Conservation (phyloP, 2,329 filamentous ascomycete species). For the Fusarium lyarnte region DNA sequence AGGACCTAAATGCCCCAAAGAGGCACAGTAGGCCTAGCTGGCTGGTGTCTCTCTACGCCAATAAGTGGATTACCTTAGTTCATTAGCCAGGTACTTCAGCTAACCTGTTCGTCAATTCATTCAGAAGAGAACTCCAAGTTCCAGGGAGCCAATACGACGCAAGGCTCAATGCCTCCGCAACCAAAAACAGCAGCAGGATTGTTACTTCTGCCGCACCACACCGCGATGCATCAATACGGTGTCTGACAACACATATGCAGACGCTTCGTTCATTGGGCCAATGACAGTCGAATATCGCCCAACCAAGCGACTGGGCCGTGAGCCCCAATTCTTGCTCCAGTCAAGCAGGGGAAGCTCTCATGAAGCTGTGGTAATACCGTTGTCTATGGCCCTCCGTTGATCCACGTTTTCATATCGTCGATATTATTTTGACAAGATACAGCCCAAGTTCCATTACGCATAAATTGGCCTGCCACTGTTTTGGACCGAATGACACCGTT, state of each 20-base stretch:
- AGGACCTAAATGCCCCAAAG: slow-evolving; percentile 45
- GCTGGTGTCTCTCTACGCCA: slow-evolving; percentile 36
- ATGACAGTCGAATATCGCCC: slow-evolving; percentile 24
- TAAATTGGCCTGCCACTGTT: slow-evolving; percentile 21
- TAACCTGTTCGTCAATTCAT: slow-evolving; percentile 31
- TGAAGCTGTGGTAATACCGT: slow-evolving; percentile 3
- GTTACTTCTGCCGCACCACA: slow-evolving; percentile 26
- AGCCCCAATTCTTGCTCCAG: slow-evolving; percentile 20
- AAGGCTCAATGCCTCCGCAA: slow-evolving; percentile 4
- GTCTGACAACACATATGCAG: slow-evolving; percentile 40
- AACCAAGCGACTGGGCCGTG: slow-evolving; percentile 38
- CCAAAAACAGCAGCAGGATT: slow-evolving; percentile 9
- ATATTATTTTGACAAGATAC: background rate
- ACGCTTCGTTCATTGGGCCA: slow-evolving; percentile 25
- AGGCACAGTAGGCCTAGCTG: slow-evolving; percentile 47
- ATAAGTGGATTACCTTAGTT: slow-evolving; percentile 32
- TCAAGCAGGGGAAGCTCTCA: slow-evolving; percentile 23
- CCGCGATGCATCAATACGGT: slow-evolving; percentile 33
- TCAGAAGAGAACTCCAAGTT: slow-evolving; percentile 17
- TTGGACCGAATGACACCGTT: slow-evolving; percentile 22
- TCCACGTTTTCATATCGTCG: slow-evolving; percentile 13
- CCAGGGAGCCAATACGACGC: slow-evolving; percentile 15
- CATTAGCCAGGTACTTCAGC: slow-evolving; percentile 38
- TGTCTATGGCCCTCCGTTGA: background rate
- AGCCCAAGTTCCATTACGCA: background rate